Evolutionary conservation across 2,329 filamentous ascomycete species (phyloP).

Genomic region (Neonectria ditissima): DNA sequence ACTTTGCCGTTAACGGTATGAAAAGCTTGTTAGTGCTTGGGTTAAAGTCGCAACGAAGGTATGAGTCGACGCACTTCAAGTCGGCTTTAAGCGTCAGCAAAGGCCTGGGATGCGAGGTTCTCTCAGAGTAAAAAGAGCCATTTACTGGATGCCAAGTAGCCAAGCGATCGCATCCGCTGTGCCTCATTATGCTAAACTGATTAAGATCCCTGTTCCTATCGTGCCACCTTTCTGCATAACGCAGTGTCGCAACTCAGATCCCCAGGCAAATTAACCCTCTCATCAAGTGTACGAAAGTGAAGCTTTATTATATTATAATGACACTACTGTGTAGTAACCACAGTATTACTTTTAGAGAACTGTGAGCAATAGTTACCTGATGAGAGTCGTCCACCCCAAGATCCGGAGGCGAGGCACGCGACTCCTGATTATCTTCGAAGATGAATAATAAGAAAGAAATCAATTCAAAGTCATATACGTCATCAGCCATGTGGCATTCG

Average conservation of each 20-base stretch:
- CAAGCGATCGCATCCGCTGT: not conserved
- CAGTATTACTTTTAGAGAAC: not conserved
- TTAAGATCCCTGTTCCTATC: not conserved
- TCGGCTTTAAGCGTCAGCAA: not conserved
- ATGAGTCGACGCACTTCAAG: not conserved
- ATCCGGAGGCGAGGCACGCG: slow-evolving; percentile 29
- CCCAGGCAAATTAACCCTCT: not conserved
- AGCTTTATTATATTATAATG: not conserved
- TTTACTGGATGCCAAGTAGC: not conserved
- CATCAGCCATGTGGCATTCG: slow-evolving; percentile 38
- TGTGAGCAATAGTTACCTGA: not conserved
- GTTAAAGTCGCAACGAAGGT: not conserved
- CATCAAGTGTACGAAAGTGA: not conserved
- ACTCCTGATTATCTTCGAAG: not conserved
- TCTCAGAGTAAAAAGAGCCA: not conserved
- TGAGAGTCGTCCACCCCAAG: not conserved
- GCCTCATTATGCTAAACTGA: not conserved
- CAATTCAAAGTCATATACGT: slow-evolving; percentile 23
- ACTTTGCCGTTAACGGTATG: not conserved
- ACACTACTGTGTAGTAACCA: not conserved
- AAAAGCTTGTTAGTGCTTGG: not conserved
- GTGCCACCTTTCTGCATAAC: not conserved
- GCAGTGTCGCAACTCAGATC: not conserved
- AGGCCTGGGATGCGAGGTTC: not conserved
- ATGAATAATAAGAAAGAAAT: slow-evolving; percentile 27